These are phyloP conservation scores for Dactylellina cionopaga DNA, from an alignment of 2,329 filamentous ascomycete genomes.

Conservation along the genomic window DNA sequence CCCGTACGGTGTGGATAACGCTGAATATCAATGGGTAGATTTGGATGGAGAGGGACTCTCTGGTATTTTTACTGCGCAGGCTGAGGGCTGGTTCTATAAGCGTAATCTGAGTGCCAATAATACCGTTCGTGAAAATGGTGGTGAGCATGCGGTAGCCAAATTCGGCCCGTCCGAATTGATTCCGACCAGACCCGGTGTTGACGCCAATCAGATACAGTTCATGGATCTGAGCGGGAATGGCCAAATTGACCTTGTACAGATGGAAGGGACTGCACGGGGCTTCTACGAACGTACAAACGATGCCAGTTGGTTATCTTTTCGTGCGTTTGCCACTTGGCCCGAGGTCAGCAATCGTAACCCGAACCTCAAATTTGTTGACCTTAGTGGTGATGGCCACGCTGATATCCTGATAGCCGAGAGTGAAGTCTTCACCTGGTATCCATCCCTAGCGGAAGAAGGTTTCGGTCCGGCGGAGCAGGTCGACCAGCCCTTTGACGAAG, in stretches of 20 bases:
- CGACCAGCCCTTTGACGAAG: neutral
- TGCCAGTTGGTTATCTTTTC: neutral
- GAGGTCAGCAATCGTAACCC: neutral
- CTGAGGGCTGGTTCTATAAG: constrained; percentile 52
- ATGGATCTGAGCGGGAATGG: neutral
- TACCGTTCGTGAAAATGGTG: neutral
- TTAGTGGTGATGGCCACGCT: constrained; percentile 10
- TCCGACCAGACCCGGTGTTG: neutral
- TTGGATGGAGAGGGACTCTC: constrained; percentile 56
- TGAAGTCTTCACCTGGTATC: constrained; percentile 43
- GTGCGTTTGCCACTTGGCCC: neutral
- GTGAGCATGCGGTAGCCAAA: neutral
- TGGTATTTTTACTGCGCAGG: constrained; percentile 49
- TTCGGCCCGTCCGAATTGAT: neutral
- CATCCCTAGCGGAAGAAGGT: constrained; percentile 12
- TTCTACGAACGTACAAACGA: neutral
- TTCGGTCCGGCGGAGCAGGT: neutral
- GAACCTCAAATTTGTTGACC: constrained; percentile 2
- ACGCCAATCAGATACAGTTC: neutral
- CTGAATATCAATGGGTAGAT: constrained; percentile 54
- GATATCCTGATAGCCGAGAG: neutral
- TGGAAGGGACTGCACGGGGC: neutral
- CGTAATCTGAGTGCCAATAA: constrained; percentile 40
- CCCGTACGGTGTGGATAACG: constrained; percentile 17
- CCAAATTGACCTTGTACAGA: neutral